Evolutionary conservation across 768 basidiomycete genomes (phyloP).

Genomic region (Leccinum disarticulatum): DNA sequence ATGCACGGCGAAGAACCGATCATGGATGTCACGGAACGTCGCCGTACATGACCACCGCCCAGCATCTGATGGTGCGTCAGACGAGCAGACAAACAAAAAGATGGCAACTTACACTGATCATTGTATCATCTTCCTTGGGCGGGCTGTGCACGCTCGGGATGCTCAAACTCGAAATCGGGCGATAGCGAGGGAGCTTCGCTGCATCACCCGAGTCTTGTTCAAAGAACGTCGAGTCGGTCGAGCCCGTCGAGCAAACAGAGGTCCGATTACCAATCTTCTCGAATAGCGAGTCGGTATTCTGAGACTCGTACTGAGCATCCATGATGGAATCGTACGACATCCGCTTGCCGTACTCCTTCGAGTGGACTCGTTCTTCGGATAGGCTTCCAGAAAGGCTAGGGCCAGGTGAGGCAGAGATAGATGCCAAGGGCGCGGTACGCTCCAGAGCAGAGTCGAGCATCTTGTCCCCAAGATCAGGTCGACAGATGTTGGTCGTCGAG

Average conservation of each 20-base stretch:
- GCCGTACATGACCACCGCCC: slow-evolving; percentile 72
- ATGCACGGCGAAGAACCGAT: slow-evolving; percentile 72
- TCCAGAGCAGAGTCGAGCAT: slow-evolving; percentile 71
- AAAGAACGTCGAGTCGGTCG: slow-evolving; percentile 61
- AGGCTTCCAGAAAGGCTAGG: slow-evolving; percentile 36
- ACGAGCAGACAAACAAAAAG: not conserved
- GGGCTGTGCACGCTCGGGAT: slow-evolving; percentile 48
- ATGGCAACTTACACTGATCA: slow-evolving; percentile 63
- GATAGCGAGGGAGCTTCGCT: slow-evolving; percentile 51
- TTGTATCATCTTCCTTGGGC: slow-evolving; percentile 71
- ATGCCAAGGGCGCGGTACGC: slow-evolving; percentile 51
- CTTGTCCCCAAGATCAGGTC: slow-evolving; percentile 82
- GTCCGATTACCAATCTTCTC: slow-evolving; percentile 58
- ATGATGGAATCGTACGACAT: slow-evolving; percentile 67
- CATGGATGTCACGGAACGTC: slow-evolving; percentile 62
- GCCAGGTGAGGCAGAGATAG: slow-evolving; percentile 67
- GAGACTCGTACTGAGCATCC: slow-evolving; percentile 46
- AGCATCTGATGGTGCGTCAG: slow-evolving; percentile 54
- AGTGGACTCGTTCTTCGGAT: slow-evolving; percentile 11
- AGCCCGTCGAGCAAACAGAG: slow-evolving; percentile 50
- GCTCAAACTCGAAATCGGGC: slow-evolving; percentile 67
- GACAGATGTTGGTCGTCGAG: slow-evolving; percentile 53
- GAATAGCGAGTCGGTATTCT: slow-evolving; percentile 52
- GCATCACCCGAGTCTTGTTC: slow-evolving; percentile 40
- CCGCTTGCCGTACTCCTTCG: slow-evolving; percentile 31